A percentile compares a stretch with the other conserved stretches of the same genome.
Conservation (phyloP, 768 basidiomycete genomes). For the Sporobolomyces roseus region DNA sequence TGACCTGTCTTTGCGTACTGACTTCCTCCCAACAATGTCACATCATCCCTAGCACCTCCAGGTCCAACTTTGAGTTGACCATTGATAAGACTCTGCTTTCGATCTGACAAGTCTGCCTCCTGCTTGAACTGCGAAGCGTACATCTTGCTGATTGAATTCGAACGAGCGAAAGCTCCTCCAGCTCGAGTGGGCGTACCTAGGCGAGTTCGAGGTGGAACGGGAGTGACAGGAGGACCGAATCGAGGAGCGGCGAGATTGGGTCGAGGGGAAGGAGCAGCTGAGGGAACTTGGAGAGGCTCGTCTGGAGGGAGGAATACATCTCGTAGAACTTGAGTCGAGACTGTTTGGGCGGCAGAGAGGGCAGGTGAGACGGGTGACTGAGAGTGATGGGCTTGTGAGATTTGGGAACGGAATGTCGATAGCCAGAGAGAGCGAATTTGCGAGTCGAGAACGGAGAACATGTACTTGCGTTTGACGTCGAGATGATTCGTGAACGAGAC, state of each 20-base stretch:
- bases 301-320: slow-evolving; percentile 64
- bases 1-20: slow-evolving; percentile 64
- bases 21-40: neutral
- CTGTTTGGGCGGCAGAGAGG: slow-evolving; percentile 64
- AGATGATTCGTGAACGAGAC: slow-evolving; percentile 65
- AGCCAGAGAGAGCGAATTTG: slow-evolving; percentile 70
- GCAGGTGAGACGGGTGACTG: slow-evolving; percentile 48
- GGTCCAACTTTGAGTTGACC: slow-evolving; percentile 11
- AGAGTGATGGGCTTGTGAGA: slow-evolving; percentile 11
- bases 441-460: slow-evolving; percentile 86
- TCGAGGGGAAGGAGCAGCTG: slow-evolving; percentile 27
- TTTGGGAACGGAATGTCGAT: slow-evolving; percentile 33
- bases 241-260: slow-evolving; percentile 33
- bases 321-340: slow-evolving; percentile 77
- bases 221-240: slow-evolving; percentile 29
- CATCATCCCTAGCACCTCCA: slow-evolving; percentile 12
- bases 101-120: slow-evolving; percentile 26
- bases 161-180: slow-evolving; percentile 21
- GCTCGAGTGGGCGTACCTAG: slow-evolving; percentile 36
- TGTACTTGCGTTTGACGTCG: slow-evolving; percentile 65
- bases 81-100: slow-evolving; percentile 7
- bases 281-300: slow-evolving; percentile 30
- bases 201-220: slow-evolving; percentile 7
- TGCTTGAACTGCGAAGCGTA: slow-evolving; percentile 35
- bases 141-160: slow-evolving; percentile 41